Evolutionary conservation across 176 grass and related monocot species (phyloP), one percentile per base, ranked within the genome.

Genomic region (Oryza meyeriana): DNA sequence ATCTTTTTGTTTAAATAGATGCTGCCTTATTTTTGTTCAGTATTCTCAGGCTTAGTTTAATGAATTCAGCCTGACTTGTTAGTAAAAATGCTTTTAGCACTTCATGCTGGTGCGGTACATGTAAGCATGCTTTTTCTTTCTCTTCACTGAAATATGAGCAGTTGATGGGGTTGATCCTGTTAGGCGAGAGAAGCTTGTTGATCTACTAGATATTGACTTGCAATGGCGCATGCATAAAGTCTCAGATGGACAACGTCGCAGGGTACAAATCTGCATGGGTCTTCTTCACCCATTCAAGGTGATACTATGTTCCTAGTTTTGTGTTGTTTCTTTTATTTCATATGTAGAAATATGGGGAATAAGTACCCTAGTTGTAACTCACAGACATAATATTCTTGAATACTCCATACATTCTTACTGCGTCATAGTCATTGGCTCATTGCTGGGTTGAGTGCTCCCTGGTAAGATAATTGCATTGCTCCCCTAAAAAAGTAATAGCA

Each of bases 221-320:
- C 79, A 93, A 36, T 98, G 95, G 92, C 87, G 87, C 52, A 98
- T 98, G 95, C 92, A 98, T 88, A 98, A 93, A 95, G 95, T 98
- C 86, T 98, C 95, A 57, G 95, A 98, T 52, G 95, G 95, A 24
- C 92, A 98, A 58, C 93, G 95, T 8, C 95, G 92, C 4, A 90
- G 96, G 75, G 93, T 98, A 61, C 96, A 98, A 79, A 98, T 98
- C 72, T 98, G 96, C 89, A 95, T 98, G 96, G 93, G 96, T 7
- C 96, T 98, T 81, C 88, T 98, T 79, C 89, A 95, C 83, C 93
- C 96, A 75, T 98, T 93, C 87, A 98, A 95, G 96, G 96, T 98
- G 71, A 77, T 74, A 13, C 34, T 71, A 27, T 89, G 41, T 66
- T 64, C 58, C 18, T 79, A 24, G 22, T 22, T 64, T 82, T 77